Evolutionary conservation across 345 rosid genomes (phyloP), one percentile per base, ranked within the genome.

Genomic region (Citrus sp.): DNA sequence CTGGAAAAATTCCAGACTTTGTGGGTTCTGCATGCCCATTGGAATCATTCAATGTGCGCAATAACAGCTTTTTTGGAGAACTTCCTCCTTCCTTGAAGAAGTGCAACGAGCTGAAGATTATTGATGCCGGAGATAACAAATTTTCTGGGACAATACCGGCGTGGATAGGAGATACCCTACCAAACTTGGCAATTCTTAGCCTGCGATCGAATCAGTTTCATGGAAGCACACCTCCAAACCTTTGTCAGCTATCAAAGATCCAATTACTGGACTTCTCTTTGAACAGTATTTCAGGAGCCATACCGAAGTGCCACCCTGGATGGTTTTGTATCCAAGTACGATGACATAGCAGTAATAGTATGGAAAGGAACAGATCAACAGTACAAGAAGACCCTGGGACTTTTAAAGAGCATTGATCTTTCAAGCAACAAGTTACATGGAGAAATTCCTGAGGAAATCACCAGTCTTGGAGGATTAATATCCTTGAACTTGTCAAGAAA

Each of bases 141-240:
- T 58, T 80, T 25, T 77, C 77, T 12, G 84, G 86, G n/a, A 61
- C 0, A 38, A 51, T 78, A 34, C 78, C 86, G 1, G 18, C 73
- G 34, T 81, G 87, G 82, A n/a, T 78, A 12, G 84, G 80, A 4
- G 56, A 59, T 30, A 64, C 54, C 67, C 75, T 66, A 22, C 0
- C 34, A 4, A 6, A 30, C 4, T 76, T 84, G 73, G 16, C 35
- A 30, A 56, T 68, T 66, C 67, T 81, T n/a, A 42, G 66, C 24
- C 77, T 84, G 4, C 46, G 46, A 8, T 84, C 84, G 6, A 84
- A 84, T 76, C 56, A 16, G n/a, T 81, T 79, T 28, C 27, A 34
- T 14, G 87, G 77, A 22, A 78, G 10, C 54, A 56, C 40, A 5
- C 79, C 79, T 3, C 7, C 2, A 9, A 61, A 73, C 13, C 5